Evolutionary conservation across 495 filamentous ascomycete species (phyloP).

Genomic region (Neurospora tetrasperma): DNA sequence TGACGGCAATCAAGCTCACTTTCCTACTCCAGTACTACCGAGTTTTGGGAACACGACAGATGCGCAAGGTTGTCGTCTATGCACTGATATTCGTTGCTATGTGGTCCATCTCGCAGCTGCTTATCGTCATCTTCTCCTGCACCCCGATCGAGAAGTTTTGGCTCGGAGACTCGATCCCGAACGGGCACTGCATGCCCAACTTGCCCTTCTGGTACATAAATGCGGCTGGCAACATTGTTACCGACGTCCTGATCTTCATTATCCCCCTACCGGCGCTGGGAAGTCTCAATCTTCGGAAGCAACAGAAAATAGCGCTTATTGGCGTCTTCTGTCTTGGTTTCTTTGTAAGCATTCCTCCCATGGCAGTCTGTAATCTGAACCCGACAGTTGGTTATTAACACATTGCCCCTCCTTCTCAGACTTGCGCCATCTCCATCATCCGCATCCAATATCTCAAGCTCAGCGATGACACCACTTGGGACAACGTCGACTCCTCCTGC

Average conservation of each 20-base stretch:
- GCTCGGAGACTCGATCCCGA: constrained; percentile 16
- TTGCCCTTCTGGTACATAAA: constrained; percentile 39
- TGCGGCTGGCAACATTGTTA: constrained; percentile 40
- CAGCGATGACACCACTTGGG: constrained; percentile 41
- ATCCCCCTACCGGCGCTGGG: constrained; percentile 40
- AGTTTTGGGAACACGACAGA: constrained; percentile 22
- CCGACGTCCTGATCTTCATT: constrained; percentile 39
- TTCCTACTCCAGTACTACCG: constrained; percentile 36
- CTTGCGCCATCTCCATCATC: constrained; percentile 47
- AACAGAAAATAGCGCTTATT: constrained; percentile 18
- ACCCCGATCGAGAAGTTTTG: constrained; percentile 29
- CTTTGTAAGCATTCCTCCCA: constrained; percentile 13
- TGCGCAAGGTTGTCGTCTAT: constrained; percentile 18
- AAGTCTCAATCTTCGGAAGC: constrained; percentile 16
- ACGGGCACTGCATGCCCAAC: constrained; percentile 33
- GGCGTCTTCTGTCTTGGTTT: constrained; percentile 24
- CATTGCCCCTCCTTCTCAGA: constrained; percentile 15
- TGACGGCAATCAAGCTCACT: constrained; percentile 32
- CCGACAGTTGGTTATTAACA: background rate
- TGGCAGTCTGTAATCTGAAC: background rate
- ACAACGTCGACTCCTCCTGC: constrained; percentile 47
- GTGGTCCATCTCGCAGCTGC: constrained; percentile 31
- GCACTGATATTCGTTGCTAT: constrained; percentile 25
- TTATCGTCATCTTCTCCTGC: constrained; percentile 31
- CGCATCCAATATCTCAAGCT: constrained; percentile 41